Conservation (phyloP, 1,284 basidiomycete genomes). For the Naganishia liquefaciens region DNA sequence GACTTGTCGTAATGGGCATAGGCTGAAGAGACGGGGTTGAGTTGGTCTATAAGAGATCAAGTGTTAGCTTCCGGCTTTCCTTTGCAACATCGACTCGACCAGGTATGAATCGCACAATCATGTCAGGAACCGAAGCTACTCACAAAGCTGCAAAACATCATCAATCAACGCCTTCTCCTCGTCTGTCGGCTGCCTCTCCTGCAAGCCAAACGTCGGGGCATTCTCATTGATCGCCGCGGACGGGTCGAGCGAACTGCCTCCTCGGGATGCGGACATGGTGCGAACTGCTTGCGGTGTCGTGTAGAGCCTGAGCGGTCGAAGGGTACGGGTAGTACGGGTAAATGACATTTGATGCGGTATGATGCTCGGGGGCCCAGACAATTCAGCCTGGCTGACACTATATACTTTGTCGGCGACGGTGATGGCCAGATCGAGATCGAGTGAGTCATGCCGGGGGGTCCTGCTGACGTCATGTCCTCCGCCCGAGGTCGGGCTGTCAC, state of each 20-base stretch:
- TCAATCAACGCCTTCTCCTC: constrained; percentile 43
- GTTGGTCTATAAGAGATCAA: constrained; percentile 37
- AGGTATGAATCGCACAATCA: too few relatives aligned
- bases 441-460: not conserved
- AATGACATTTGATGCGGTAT: constrained; percentile 8
- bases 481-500: not conserved
- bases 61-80: not conserved
- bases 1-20: constrained; percentile 41
- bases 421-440: constrained; percentile 15
- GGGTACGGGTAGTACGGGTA: not conserved
- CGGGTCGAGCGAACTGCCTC: constrained; percentile 23
- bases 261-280: constrained; percentile 23
- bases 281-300: constrained; percentile 1
- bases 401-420: not conserved
- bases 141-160: constrained; percentile 45
- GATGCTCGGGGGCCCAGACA: not conserved
- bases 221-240: constrained; percentile 24
- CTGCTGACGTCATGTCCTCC: constrained; percentile 9
- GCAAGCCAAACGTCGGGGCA: constrained; percentile 39
- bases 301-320: constrained; percentile 10
- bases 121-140: constrained; percentile 20
- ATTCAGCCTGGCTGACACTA: not conserved
- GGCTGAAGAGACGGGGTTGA: constrained; percentile 42
- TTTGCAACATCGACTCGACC: too few relatives aligned
- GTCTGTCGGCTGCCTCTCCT: constrained; percentile 39